These are phyloP conservation scores for Penicillium soppii DNA, from an alignment of 495 filamentous ascomycete species.

Conservation along the genomic window DNA sequence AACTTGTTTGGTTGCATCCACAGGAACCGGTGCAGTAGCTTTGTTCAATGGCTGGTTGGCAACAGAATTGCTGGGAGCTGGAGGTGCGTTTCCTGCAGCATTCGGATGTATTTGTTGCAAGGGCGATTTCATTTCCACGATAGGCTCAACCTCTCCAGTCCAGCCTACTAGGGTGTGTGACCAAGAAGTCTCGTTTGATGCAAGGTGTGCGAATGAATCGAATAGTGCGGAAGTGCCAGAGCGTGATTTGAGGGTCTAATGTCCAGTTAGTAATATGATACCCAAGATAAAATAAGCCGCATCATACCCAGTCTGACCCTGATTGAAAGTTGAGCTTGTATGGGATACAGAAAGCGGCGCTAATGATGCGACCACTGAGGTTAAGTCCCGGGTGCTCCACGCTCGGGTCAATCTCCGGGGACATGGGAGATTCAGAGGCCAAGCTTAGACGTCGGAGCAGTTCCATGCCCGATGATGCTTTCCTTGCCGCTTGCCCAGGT, in stretches of 20 bases:
- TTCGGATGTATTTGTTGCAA: conserved; percentile 36
- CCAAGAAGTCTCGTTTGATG: conserved; percentile 72
- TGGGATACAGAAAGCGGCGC: conserved; percentile 81
- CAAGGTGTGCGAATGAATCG: conserved; percentile 82
- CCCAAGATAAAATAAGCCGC: not conserved
- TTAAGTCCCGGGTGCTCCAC: conserved; percentile 64
- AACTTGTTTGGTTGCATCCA: conserved; percentile 55
- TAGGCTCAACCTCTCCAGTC: conserved; percentile 81
- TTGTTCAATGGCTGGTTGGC: conserved; percentile 44
- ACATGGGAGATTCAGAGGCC: conserved; percentile 35
- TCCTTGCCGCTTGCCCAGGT: conserved; percentile 46
- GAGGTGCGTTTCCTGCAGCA: conserved; percentile 20
- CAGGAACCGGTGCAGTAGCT: conserved; percentile 68
- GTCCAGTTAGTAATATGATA: not conserved
- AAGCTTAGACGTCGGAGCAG: conserved; percentile 64
- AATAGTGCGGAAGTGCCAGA: conserved; percentile 85
- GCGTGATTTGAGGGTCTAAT: conserved; percentile 58
- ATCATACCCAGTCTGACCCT: conserved; percentile 71
- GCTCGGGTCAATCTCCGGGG: conserved; percentile 57
- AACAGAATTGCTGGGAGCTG: conserved; percentile 15
- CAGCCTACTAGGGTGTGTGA: conserved; percentile 86
- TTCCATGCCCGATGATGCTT: conserved; percentile 57
- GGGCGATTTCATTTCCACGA: conserved; percentile 34
- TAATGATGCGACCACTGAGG: conserved; percentile 81
- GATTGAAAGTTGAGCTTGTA: conserved; percentile 66